These are phyloP conservation scores for Mortierella claussenii DNA, from an alignment of 192 early-diverging fungal genomes.

Conservation along the genomic window DNA sequence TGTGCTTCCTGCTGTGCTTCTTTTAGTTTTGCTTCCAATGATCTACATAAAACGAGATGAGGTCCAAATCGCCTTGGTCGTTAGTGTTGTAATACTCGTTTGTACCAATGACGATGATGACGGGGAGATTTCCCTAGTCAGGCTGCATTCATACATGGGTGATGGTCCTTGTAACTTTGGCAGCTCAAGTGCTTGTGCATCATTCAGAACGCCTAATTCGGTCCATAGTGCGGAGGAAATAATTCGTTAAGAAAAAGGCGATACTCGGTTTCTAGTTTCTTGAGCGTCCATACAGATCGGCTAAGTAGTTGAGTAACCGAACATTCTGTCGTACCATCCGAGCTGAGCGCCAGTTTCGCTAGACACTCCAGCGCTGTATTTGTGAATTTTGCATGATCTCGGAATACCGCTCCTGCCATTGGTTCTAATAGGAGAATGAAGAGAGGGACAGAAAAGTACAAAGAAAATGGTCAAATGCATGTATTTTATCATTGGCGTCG, in stretches of 20 bases:
- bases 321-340: conserved; percentile 27
- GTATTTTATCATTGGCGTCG: too few species aligned
- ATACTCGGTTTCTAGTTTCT: too few species aligned
- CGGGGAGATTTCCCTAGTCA: too few species aligned
- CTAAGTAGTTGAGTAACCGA: too few species aligned
- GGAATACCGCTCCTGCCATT: conserved; percentile 16
- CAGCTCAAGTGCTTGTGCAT: conserved; percentile 33
- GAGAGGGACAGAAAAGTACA: too few species aligned
- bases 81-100: not conserved
- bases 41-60: conserved; percentile 11
- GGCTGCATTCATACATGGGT: conserved; percentile 43
- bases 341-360: conserved; percentile 24
- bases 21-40: conserved; percentile 31
- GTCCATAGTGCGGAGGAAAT: not conserved
- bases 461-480: too few species aligned
- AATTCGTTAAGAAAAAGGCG: not conserved
- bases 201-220: conserved; percentile 27
- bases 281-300: too few species aligned
- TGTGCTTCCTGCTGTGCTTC: conserved; percentile 27
- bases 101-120: too few species aligned
- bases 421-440: conserved; percentile 19
- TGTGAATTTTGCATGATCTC: conserved; percentile 44
- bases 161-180: conserved; percentile 43
- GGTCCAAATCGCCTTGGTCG: not conserved
- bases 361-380: conserved; percentile 38